phyloP scores from a whole-genome alignment of 768 basidiomycete genomes.

The Trametes sanguinea region DNA sequence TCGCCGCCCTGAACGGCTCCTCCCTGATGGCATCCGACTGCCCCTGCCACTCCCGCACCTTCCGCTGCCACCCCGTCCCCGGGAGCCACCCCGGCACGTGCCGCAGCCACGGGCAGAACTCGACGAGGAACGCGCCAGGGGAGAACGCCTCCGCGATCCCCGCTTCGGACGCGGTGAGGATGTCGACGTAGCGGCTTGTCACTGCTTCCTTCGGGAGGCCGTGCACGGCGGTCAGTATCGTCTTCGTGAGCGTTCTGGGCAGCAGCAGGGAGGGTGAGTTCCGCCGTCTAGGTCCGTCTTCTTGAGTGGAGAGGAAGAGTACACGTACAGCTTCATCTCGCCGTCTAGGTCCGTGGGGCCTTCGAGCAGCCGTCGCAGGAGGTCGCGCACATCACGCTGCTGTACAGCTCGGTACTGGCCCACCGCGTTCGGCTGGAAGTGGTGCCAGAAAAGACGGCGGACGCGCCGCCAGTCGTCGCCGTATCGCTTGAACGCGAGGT shows the following conservation, averaged over 20 bases:
- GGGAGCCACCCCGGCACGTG: constrained; percentile 65
- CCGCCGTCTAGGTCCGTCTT: too few relatives aligned
- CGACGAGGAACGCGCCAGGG: constrained; percentile 30
- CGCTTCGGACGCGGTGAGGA: constrained; percentile 14
- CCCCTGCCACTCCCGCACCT: constrained; percentile 57
- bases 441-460: constrained; percentile 6
- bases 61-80: constrained; percentile 59
- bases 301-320: background rate
- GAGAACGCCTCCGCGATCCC: constrained; percentile 1
- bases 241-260: background rate
- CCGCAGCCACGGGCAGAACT: constrained; percentile 36
- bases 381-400: background rate
- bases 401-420: background rate
- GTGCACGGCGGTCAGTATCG: background rate
- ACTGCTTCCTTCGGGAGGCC: background rate
- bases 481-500: constrained; percentile 4
- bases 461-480: constrained; percentile 4
- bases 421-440: background rate
- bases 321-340: background rate
- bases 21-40: constrained; percentile 62
- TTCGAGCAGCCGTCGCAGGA: background rate
- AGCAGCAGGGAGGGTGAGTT: too few relatives aligned
- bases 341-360: background rate
- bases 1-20: constrained; percentile 56
- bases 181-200: background rate